Evolutionary conservation across 371 early-diverging fungal genomes (phyloP).

Genomic region (Blakeslea trispora): DNA sequence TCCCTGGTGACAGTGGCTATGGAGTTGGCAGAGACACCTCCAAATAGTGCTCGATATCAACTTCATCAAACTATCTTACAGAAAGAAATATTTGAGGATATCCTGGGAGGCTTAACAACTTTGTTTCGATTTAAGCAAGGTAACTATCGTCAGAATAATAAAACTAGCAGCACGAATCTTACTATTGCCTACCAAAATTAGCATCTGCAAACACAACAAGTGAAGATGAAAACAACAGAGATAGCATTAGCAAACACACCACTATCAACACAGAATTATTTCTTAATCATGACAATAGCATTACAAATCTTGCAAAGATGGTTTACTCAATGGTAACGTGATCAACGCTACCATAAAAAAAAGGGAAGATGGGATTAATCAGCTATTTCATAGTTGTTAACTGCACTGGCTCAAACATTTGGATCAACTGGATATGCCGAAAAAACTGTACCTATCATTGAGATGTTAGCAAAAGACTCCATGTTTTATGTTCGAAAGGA

Average conservation of each 20-base stretch:
- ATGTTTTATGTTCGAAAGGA: constrained; percentile 59
- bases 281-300: constrained; percentile 30
- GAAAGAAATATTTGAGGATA: constrained; percentile 44
- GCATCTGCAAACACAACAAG: no score
- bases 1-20: constrained; percentile 47
- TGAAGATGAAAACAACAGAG: no score
- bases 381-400: constrained; percentile 33
- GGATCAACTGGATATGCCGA: constrained; percentile 44
- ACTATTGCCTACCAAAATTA: no score
- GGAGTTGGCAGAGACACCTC: constrained; percentile 39
- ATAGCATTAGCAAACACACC: no score
- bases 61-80: constrained; percentile 33
- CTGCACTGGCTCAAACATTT: constrained; percentile 37
- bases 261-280: no score
- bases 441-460: constrained; percentile 47
- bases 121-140: no score
- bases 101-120: no score
- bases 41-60: constrained; percentile 12
- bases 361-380: background rate
- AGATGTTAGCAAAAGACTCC: constrained; percentile 39
- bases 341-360: background rate
- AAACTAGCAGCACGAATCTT: no score
- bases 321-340: constrained; percentile 49
- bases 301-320: constrained; percentile 48
- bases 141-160: no score